These are phyloP conservation scores for Penicillium sp. DNA, from an alignment of 2,329 filamentous ascomycete genomes.

Conservation along the genomic window DNA sequence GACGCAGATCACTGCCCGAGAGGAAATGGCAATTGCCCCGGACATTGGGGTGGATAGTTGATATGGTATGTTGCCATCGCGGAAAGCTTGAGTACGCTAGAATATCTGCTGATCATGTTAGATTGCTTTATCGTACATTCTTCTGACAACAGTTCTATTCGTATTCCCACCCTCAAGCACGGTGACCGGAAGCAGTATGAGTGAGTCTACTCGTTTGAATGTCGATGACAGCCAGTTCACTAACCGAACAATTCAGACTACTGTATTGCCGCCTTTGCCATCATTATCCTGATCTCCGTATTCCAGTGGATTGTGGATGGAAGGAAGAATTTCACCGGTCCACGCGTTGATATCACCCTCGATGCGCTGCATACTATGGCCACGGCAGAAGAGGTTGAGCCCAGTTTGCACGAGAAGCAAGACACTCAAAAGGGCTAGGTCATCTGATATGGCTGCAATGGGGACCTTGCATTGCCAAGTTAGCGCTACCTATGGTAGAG, in stretches of 20 bases:
- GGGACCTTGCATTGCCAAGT: not conserved
- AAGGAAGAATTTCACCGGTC: conserved; percentile 57
- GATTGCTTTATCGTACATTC: conserved; percentile 58
- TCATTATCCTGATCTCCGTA: conserved; percentile 55
- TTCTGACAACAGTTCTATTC: conserved; percentile 68
- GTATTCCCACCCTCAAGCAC: conserved; percentile 66
- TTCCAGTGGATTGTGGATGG: conserved; percentile 60
- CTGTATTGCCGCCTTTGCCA: conserved; percentile 52
- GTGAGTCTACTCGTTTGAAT: conserved; percentile 36
- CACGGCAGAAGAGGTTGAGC: conserved; percentile 2
- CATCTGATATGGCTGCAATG: not conserved
- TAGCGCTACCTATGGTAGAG: not conserved
- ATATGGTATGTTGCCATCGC: conserved; percentile 42
- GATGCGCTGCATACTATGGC: conserved; percentile 13
- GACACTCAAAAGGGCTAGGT: not conserved
- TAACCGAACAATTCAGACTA: conserved; percentile 28
- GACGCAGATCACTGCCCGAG: conserved; percentile 60
- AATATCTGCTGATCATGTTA: conserved; percentile 27
- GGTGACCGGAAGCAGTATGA: conserved; percentile 66
- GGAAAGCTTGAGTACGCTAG: not conserved
- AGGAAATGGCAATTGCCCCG: conserved; percentile 55
- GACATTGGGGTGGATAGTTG: conserved; percentile 57
- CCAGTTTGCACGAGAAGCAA: conserved; percentile 8
- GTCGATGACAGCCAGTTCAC: not conserved
- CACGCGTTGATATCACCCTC: conserved; percentile 40